These are phyloP conservation scores for Spatholobus suberectus DNA, from an alignment of 306 rosid genomes.

Conservation along the genomic window DNA sequence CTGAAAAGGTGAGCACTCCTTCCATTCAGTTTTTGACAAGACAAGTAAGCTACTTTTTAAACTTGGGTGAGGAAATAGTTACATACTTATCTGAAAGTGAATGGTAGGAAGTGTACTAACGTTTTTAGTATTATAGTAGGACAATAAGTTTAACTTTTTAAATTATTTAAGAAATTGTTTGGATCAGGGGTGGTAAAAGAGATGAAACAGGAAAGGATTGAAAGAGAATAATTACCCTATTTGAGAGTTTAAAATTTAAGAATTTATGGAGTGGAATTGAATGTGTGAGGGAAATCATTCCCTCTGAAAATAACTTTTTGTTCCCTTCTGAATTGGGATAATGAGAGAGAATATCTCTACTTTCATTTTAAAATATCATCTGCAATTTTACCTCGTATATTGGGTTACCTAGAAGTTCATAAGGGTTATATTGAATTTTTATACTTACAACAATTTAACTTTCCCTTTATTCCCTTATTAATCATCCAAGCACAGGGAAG, in stretches of 20 bases:
- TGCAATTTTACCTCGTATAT: not conserved
- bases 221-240: not conserved
- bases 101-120: not conserved
- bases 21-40: not conserved
- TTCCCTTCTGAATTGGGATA: not conserved
- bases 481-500: conserved; percentile 18
- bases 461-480: conserved; percentile 15
- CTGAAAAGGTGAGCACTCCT: conserved; percentile 4
- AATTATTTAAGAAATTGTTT: not conserved
- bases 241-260: not conserved
- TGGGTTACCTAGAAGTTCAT: not conserved
- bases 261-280: conserved; percentile 5
- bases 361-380: not conserved
- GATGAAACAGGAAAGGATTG: not conserved
- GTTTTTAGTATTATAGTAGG: not conserved
- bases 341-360: not conserved
- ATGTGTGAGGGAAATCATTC: conserved; percentile 16
- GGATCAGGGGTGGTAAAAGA: not conserved
- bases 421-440: not conserved
- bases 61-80: not conserved
- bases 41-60: not conserved
- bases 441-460: not conserved
- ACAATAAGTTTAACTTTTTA: not conserved
- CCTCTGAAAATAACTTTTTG: conserved; percentile 10
- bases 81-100: not conserved